Evolutionary conservation across 2,329 filamentous ascomycete genomes (phyloP).

Genomic region (Talaromyces sp.): DNA sequence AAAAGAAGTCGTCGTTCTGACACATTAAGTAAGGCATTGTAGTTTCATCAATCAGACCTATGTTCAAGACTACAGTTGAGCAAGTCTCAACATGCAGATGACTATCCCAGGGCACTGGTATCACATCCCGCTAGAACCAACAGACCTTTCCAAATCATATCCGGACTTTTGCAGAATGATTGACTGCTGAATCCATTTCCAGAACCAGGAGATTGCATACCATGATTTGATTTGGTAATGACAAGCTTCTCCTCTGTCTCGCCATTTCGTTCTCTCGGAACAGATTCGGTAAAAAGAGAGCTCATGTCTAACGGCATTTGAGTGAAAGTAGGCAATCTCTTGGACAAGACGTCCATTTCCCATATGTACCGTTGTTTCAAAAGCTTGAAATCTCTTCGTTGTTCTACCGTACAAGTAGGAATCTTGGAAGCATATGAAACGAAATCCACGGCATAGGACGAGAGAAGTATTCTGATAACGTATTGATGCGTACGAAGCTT

Average conservation of each 20-base stretch:
- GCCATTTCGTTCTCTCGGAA: background rate
- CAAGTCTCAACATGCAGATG: background rate
- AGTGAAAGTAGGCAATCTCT: background rate
- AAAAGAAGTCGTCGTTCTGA: background rate
- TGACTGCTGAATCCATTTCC: background rate
- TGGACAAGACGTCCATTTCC: background rate
- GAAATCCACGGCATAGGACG: too few species aligned
- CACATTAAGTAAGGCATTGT: background rate
- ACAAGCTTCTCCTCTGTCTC: background rate
- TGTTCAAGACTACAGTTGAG: background rate
- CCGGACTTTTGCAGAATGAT: background rate
- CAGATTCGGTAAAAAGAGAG: background rate
- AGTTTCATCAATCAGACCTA: background rate
- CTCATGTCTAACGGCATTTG: background rate
- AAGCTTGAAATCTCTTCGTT: too few species aligned
- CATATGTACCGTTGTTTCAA: background rate
- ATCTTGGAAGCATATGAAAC: too few species aligned
- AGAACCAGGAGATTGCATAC: background rate
- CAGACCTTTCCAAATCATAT: conserved; percentile 1
- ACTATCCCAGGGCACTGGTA: background rate
- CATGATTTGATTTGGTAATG: background rate
- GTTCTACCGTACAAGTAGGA: too few species aligned
- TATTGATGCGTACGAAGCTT: too few species aligned
- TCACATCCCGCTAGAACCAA: background rate
- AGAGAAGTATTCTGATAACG: too few species aligned